Base-by-base conservation (phyloP, 192 early-diverging fungal genomes). In the Funneliformis mosseae region DNA sequence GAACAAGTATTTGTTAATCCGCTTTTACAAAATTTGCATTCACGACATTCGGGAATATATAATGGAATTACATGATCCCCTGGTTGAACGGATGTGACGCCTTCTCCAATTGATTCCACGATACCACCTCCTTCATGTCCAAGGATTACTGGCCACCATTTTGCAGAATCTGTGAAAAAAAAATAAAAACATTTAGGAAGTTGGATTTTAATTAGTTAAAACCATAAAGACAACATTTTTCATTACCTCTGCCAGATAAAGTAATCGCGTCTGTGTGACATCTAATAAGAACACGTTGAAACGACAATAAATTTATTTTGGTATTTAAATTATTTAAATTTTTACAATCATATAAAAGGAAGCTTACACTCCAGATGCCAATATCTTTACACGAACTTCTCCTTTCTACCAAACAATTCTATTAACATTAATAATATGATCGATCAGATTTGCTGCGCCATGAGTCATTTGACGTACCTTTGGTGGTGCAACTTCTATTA, bases 41-140 rank as follows among this genome's bases (percentile, higher is more conserved):
- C 84, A 60, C 90, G 83, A 87, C 97, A 98, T 86, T 97, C 93
- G 45, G 94, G 89, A 8, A 91, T 94, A 86, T 95, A 99, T 33
- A 98, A 90, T 25, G 98, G 98, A 74, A 99, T 91, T 25, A 99
- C 98, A 80, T 97, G 96, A 83, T 99, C 98, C n/a, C 98, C 98
- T 3, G 89, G 88, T 61, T 88, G 83, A 45, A 99, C 94, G 43
- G 91, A 91, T 42, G 98, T 98, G 5, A 99, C 98, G 64, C 93
- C 93, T 76, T 97, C 96, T 79, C 98, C 98, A 18, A 99, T 91
- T 42, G 95, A 97, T 85, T 98, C 98, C 39, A 99, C 98, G 68
- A 98, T 81, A 83, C 96, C 96, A 41, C 94, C 95, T 80, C 96
- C 95, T 88, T 98, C 97, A 85, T 99, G 97, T 63, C 97, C 98